Conservation (phyloP, 176 grass and related monocot genomes). For the Puccinellia tenuiflora region DNA sequence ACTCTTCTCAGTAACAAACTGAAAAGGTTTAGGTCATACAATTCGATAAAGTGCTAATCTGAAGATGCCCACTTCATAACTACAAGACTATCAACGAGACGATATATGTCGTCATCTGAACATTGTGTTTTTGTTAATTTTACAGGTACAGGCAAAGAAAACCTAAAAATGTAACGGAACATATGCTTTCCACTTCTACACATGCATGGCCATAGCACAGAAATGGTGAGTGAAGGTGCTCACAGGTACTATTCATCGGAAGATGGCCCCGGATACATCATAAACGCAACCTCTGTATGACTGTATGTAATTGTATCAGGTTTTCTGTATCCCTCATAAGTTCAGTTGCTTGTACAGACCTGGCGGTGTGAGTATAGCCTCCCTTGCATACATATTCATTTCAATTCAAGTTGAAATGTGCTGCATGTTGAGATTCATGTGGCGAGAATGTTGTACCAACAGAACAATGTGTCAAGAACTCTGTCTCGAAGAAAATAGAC, state of each 20-base stretch:
- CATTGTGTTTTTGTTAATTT: neutral
- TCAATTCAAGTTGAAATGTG: conserved; percentile 44
- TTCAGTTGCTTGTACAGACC: conserved; percentile 39
- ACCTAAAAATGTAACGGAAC: conserved; percentile 1
- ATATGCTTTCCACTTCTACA: neutral
- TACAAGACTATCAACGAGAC: neutral
- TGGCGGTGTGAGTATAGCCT: conserved; percentile 27
- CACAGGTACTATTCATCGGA: conserved; percentile 18
- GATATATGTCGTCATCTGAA: neutral
- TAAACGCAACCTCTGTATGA: conserved; percentile 24
- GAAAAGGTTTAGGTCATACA: neutral
- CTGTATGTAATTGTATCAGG: conserved; percentile 24
- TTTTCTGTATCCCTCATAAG: conserved; percentile 20
- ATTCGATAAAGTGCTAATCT: neutral
- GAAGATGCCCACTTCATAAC: neutral
- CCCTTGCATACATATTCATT: conserved; percentile 26
- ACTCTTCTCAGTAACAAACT: neutral
- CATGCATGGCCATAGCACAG: conserved; percentile 14
- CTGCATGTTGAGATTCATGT: conserved; percentile 16
- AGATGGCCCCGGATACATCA: conserved; percentile 17
- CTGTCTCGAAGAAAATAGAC: too few species aligned
- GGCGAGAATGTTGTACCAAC: neutral
- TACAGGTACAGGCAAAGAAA: conserved; percentile 50
- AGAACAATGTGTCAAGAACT: neutral
- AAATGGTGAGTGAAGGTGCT: conserved; percentile 17